These are phyloP conservation scores for Polyporus arcularius DNA, from an alignment of 768 basidiomycete genomes.

Conservation along the genomic window DNA sequence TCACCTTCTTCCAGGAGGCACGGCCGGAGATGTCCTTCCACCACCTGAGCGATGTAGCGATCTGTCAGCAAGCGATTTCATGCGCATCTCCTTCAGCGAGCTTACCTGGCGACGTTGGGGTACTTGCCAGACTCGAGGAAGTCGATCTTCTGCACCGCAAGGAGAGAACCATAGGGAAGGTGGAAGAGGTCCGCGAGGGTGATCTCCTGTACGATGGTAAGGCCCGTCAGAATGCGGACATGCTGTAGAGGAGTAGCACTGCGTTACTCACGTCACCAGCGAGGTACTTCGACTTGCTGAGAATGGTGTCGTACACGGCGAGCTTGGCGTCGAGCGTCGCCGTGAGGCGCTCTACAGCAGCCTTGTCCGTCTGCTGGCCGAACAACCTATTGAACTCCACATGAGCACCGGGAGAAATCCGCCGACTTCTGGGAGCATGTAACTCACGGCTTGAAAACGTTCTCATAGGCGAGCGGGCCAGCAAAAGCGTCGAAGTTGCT, in stretches of 20 bases:
- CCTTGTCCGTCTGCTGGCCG: constrained; percentile 36
- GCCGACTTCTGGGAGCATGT: no score
- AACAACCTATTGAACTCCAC: constrained; percentile 1
- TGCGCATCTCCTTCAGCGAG: no score
- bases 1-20: constrained; percentile 40
- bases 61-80: background rate
- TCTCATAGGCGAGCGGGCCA: constrained; percentile 43
- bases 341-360: constrained; percentile 27
- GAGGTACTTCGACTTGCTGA: constrained; percentile 39
- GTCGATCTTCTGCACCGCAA: constrained; percentile 26
- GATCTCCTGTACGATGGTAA: constrained; percentile 32
- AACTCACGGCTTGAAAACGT: constrained; percentile 50
- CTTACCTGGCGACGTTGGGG: constrained; percentile 46
- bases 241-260: no score
- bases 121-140: constrained; percentile 32
- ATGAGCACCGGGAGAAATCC: background rate
- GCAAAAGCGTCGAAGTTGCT: constrained; percentile 54
- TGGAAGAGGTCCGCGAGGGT: constrained; percentile 63
- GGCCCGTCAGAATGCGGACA: background rate
- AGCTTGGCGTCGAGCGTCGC: constrained; percentile 42
- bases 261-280: constrained; percentile 32
- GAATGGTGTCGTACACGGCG: constrained; percentile 56
- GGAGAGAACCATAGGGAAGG: constrained; percentile 44
- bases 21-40: constrained; percentile 50
- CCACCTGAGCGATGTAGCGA: constrained; percentile 38